A percentile compares a stretch with the other conserved stretches of the same genome.
Evolutionary conservation across 371 early-diverging fungal genomes (phyloP).

Genomic region (Parasitella parasitica): DNA sequence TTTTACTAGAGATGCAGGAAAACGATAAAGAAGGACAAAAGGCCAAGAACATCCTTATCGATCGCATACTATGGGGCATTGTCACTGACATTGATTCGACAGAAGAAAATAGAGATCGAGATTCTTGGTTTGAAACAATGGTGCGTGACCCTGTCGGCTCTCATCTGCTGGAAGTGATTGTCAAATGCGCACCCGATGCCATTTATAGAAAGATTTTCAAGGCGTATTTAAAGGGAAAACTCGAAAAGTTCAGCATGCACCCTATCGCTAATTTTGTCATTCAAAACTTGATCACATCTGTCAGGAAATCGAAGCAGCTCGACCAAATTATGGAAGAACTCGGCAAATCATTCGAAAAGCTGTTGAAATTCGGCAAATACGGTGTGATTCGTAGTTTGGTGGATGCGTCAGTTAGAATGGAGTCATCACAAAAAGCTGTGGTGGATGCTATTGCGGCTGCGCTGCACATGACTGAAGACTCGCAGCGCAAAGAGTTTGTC

Average conservation of each 20-base stretch:
- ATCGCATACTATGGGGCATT: conserved; percentile 65
- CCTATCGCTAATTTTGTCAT: conserved; percentile 84
- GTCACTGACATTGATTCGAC: conserved; percentile 45
- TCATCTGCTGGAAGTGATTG: conserved; percentile 65
- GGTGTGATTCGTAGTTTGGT: conserved; percentile 68
- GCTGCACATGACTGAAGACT: conserved; percentile 50
- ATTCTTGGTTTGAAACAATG: conserved; percentile 60
- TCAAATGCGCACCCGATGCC: conserved; percentile 55
- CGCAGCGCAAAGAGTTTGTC: conserved; percentile 56
- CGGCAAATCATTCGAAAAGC: conserved; percentile 51
- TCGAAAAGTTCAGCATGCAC: conserved; percentile 66
- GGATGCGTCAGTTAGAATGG: conserved; percentile 63
- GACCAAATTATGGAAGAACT: conserved; percentile 62
- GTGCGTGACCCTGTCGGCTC: conserved; percentile 66
- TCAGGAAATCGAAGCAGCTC: conserved; percentile 60
- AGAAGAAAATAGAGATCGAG: conserved; percentile 41
- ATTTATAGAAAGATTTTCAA: conserved; percentile 69
- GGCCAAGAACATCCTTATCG: conserved; percentile 57
- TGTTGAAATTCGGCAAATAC: conserved; percentile 58
- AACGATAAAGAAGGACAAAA: conserved; percentile 47
- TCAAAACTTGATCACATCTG: conserved; percentile 68
- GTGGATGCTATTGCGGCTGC: conserved; percentile 57
- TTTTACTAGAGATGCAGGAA: conserved; percentile 59
- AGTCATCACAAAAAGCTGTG: conserved; percentile 58
- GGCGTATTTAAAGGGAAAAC: conserved; percentile 60